These are phyloP conservation scores for Fraxinus albicans DNA, from an alignment of 305 asterid species.

Conservation along the genomic window DNA sequence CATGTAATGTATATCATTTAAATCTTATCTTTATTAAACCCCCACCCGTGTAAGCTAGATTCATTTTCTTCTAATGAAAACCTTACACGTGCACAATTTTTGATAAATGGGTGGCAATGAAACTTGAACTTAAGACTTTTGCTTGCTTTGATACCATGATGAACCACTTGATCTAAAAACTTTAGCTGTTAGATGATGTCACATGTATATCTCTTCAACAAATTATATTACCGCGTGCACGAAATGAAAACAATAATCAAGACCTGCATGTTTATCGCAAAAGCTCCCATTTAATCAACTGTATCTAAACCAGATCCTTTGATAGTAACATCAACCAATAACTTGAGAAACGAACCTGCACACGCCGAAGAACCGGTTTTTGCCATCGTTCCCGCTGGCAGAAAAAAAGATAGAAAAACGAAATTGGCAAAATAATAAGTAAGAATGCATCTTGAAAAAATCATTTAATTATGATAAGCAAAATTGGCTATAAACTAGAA, in stretches of 20 bases:
- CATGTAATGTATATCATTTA: not conserved
- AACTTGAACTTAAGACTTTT: not conserved
- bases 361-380: slow-evolving; percentile 87
- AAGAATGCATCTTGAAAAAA: slow-evolving; percentile 21
- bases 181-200: not conserved
- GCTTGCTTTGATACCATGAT: not conserved
- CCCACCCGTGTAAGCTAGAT: not conserved
- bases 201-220: not conserved
- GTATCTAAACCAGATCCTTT: slow-evolving; percentile 2
- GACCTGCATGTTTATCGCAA: slow-evolving; percentile 1
- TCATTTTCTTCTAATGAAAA: not conserved
- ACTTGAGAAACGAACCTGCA: slow-evolving; percentile 66
- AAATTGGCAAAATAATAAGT: slow-evolving; percentile 27
- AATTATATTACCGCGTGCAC: not conserved
- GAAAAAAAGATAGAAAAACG: slow-evolving; percentile 23
- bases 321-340: slow-evolving; percentile 1
- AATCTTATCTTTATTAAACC: not conserved
- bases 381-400: slow-evolving; percentile 89
- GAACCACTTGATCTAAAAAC: not conserved
- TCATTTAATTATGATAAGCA: slow-evolving; percentile 6
- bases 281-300: slow-evolving; percentile 15
- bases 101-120: not conserved
- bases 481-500: slow-evolving; percentile 13
- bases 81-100: not conserved
- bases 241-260: not conserved